phyloP scores from a whole-genome alignment of 176 grass and related monocot species.

The Elaeis guineensis region DNA sequence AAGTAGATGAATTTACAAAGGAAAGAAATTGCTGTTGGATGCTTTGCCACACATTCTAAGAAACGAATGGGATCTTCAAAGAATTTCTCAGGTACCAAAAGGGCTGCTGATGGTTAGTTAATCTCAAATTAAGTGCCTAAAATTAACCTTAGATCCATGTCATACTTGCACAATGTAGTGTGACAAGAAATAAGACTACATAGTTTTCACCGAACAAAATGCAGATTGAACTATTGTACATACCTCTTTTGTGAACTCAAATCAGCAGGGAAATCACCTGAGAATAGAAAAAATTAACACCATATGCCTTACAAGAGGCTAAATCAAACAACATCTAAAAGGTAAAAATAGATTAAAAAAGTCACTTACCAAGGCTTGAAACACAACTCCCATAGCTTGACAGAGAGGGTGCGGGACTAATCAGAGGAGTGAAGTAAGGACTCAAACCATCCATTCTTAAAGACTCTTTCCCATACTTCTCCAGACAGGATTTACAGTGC shows the following conservation, averaged over 20 bases:
- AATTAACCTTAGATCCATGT: too few relatives aligned
- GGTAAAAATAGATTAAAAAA: neutral
- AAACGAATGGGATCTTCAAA: too few relatives aligned
- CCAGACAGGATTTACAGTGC: neutral
- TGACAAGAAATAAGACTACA: too few relatives aligned
- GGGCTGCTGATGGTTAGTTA: too few relatives aligned
- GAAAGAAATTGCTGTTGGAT: too few relatives aligned
- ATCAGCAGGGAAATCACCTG: slow-evolving; percentile 9
- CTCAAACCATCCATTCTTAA: slow-evolving; percentile 6
- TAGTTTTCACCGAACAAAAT: too few relatives aligned
- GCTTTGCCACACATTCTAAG: too few relatives aligned
- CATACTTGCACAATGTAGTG: too few relatives aligned
- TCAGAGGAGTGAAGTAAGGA: neutral
- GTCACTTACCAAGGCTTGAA: slow-evolving; percentile 4
- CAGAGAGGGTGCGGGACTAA: neutral
- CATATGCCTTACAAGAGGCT: too few relatives aligned
- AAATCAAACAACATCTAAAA: neutral
- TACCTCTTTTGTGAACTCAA: slow-evolving; percentile 12
- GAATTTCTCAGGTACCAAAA: too few relatives aligned
- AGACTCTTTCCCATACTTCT: neutral
- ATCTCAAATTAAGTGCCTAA: too few relatives aligned
- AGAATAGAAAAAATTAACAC: neutral
- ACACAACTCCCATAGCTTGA: slow-evolving; percentile 8
- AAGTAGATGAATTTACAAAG: too few relatives aligned
- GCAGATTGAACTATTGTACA: neutral